These are phyloP conservation scores for Apophysomyces variabilis DNA, from an alignment of 371 early-diverging fungal species.

Conservation along the genomic window DNA sequence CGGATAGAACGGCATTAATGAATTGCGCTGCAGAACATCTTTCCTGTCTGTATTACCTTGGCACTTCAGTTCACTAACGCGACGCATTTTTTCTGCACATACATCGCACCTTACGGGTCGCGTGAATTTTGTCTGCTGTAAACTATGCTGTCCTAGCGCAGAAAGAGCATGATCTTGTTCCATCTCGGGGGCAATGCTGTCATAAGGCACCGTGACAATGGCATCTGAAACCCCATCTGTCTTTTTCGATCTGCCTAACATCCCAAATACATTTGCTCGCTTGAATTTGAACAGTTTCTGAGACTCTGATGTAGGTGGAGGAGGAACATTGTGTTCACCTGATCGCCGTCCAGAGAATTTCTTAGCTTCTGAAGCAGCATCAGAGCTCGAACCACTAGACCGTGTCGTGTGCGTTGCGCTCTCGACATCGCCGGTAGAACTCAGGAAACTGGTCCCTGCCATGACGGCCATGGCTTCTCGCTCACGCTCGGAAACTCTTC, in stretches of 20 bases:
- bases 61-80: slow-evolving; percentile 79
- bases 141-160: slow-evolving; percentile 46
- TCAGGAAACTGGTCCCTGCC: slow-evolving; percentile 39
- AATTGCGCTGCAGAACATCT: background rate
- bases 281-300: slow-evolving; percentile 51
- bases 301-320: slow-evolving; percentile 28
- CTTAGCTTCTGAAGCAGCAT: background rate
- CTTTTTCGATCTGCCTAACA: slow-evolving; percentile 21
- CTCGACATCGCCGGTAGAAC: background rate
- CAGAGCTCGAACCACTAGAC: slow-evolving; percentile 5
- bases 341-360: slow-evolving; percentile 18
- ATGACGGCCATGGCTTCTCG: slow-evolving; percentile 39
- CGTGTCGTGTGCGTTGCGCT: background rate
- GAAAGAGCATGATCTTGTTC: slow-evolving; percentile 1
- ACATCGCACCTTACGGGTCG: slow-evolving; percentile 80
- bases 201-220: slow-evolving; percentile 35
- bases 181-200: slow-evolving; percentile 13
- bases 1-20: background rate
- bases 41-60: slow-evolving; percentile 49
- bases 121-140: slow-evolving; percentile 63
- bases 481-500: slow-evolving; percentile 48
- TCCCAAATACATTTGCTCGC: slow-evolving; percentile 32
- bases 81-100: slow-evolving; percentile 89
- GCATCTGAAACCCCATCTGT: slow-evolving; percentile 24
- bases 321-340: slow-evolving; percentile 36